These are phyloP conservation scores for Ustilago shanxiensis DNA, from an alignment of 1,284 basidiomycete species.

Conservation along the genomic window DNA sequence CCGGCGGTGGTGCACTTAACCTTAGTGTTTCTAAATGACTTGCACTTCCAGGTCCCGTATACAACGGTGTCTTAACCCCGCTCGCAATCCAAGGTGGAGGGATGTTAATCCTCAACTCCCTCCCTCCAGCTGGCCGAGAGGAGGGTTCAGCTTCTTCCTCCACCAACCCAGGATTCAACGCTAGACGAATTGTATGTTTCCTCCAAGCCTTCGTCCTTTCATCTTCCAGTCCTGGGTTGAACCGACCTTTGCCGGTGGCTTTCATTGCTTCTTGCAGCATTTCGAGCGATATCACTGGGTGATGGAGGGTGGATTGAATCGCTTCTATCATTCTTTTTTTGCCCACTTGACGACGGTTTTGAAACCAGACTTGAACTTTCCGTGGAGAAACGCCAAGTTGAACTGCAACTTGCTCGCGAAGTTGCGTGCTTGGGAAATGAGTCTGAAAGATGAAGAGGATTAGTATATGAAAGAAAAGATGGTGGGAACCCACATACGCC, in stretches of 20 bases:
- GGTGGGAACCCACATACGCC: no score
- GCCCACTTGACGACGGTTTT: constrained; percentile 46
- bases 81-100: not conserved
- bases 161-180: constrained; percentile 21
- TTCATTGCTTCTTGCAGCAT: constrained; percentile 9
- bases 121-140: not conserved
- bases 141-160: constrained; percentile 4
- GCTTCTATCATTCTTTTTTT: constrained; percentile 50
- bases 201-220: constrained; percentile 40
- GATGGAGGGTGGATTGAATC: constrained; percentile 4
- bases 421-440: constrained; percentile 58
- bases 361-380: constrained; percentile 60
- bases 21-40: constrained; percentile 20
- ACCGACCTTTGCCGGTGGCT: constrained; percentile 10
- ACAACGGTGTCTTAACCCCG: constrained; percentile 13
- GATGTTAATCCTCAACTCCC: constrained; percentile 24
- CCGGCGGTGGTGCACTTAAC: not conserved
- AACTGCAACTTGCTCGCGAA: constrained; percentile 51
- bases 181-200: constrained; percentile 36
- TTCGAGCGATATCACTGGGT: constrained; percentile 9
- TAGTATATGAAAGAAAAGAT: not conserved
- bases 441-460: no score
- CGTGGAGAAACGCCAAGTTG: constrained; percentile 55
- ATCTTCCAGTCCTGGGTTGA: constrained; percentile 16
- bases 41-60: constrained; percentile 21